Evolutionary conservation across 352 stramenopile species (phyloP).

Genomic region (Phytophthora cactorum): DNA sequence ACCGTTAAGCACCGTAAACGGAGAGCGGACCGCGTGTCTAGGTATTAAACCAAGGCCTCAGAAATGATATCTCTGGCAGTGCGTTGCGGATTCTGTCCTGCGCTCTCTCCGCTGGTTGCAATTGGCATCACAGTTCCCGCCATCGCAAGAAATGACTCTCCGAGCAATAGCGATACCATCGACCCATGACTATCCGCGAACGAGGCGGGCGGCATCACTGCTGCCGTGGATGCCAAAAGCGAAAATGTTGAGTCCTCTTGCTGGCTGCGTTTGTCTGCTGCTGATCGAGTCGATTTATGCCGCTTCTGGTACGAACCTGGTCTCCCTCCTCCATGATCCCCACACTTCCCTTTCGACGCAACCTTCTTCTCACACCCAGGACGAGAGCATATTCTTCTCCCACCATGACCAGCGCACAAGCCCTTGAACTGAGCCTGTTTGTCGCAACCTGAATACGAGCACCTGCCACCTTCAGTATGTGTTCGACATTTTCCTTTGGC

Average conservation of each 20-base stretch:
- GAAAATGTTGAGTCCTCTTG: background rate
- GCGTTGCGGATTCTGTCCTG: background rate
- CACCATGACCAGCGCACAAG: slow-evolving; percentile 22
- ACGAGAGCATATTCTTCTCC: slow-evolving; percentile 18
- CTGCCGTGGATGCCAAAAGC: background rate
- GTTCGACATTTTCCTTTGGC: slow-evolving; percentile 23
- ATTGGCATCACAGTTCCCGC: background rate
- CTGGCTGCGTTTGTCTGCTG: background rate
- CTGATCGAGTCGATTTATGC: background rate
- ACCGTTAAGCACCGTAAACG: no score
- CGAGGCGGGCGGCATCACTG: background rate
- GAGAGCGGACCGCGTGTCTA: no score
- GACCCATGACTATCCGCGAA: background rate
- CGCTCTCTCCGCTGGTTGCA: background rate
- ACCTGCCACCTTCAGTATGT: slow-evolving; percentile 15
- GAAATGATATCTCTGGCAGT: background rate
- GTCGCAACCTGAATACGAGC: slow-evolving; percentile 12
- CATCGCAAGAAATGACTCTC: background rate
- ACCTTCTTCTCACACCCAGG: slow-evolving; percentile 21
- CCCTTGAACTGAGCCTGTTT: slow-evolving; percentile 29
- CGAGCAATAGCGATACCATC: slow-evolving; percentile 12
- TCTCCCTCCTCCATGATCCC: slow-evolving; percentile 15
- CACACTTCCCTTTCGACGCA: slow-evolving; percentile 21
- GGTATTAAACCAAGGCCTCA: slow-evolving; percentile 1
- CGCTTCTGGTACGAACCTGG: background rate